phyloP scores from a whole-genome alignment of 345 rosid species.

The Pugionium cornutum region DNA sequence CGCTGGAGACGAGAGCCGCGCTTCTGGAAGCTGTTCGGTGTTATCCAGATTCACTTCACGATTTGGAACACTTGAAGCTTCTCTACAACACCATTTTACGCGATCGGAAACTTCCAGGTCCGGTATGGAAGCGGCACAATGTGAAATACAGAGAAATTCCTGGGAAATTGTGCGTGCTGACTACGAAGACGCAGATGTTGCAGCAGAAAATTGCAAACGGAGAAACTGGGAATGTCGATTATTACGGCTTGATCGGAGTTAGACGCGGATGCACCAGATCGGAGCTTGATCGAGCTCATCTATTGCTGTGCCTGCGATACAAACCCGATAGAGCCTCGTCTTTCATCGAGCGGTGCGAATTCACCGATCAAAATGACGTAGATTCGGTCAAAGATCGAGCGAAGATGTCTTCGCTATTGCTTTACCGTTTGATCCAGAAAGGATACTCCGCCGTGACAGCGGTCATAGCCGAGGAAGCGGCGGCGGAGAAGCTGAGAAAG shows the following conservation, averaged over 20 bases:
- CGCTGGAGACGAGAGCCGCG: slow-evolving; percentile 84
- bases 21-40: slow-evolving; percentile 77
- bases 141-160: slow-evolving; percentile 90
- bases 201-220: slow-evolving; percentile 79
- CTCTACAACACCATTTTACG: slow-evolving; percentile 84
- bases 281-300: slow-evolving; percentile 86
- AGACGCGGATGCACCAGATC: slow-evolving; percentile 92
- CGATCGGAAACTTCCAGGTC: slow-evolving; percentile 93
- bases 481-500: slow-evolving; percentile 59
- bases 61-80: slow-evolving; percentile 88
- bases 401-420: slow-evolving; percentile 74
- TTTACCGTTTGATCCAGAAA: slow-evolving; percentile 82
- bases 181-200: slow-evolving; percentile 62
- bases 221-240: slow-evolving; percentile 85
- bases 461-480: slow-evolving; percentile 52
- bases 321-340: slow-evolving; percentile 79
- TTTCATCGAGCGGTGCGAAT: slow-evolving; percentile 79
- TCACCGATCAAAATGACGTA: slow-evolving; percentile 59
- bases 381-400: slow-evolving; percentile 72
- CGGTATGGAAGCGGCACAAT: slow-evolving; percentile 92
- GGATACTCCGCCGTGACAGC: slow-evolving; percentile 70
- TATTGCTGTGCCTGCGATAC: slow-evolving; percentile 69
- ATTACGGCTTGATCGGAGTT: slow-evolving; percentile 76
- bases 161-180: slow-evolving; percentile 70
- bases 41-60: slow-evolving; percentile 88